Evolutionary conservation across 2,329 filamentous ascomycete genomes (phyloP).

Genomic region (Herpotrichia juniperi): DNA sequence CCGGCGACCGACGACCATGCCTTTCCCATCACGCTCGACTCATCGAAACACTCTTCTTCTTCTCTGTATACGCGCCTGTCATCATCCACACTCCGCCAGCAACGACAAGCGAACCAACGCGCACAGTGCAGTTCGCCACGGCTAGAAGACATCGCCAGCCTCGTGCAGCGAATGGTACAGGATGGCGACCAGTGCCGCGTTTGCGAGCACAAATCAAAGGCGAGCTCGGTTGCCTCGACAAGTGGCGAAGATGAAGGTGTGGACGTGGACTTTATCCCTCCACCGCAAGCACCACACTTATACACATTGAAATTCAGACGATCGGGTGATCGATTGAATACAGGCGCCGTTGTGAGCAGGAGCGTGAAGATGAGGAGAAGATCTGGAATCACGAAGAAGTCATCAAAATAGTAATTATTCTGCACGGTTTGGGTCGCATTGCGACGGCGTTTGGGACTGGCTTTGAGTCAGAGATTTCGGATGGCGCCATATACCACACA

Average conservation of each 20-base stretch:
- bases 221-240: constrained; percentile 10
- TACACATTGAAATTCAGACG: constrained; percentile 29
- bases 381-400: constrained; percentile 24
- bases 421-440: constrained; percentile 30
- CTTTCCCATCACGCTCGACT: constrained; percentile 15
- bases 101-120: constrained; percentile 48
- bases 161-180: constrained; percentile 51
- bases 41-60: constrained; percentile 13
- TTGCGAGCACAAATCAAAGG: constrained; percentile 23
- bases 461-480: constrained; percentile 3
- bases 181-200: constrained; percentile 49
- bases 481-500: constrained; percentile 36
- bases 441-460: constrained; percentile 38
- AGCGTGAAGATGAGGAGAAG: constrained; percentile 41
- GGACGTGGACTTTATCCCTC: constrained; percentile 35
- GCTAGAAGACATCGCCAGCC: constrained; percentile 47
- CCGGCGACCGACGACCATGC: constrained; percentile 30
- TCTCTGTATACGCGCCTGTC: constrained; percentile 39
- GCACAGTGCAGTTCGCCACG: constrained; percentile 49
- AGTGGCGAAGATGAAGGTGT: constrained; percentile 38
- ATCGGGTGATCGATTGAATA: constrained; percentile 30
- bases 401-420: constrained; percentile 17
- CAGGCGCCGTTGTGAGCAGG: constrained; percentile 34
- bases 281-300: constrained; percentile 18
- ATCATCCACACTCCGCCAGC: constrained; percentile 45